Evolutionary conservation across 441 rosid species (phyloP), one percentile per base, ranked within the genome.

Genomic region (California macrophylla): DNA sequence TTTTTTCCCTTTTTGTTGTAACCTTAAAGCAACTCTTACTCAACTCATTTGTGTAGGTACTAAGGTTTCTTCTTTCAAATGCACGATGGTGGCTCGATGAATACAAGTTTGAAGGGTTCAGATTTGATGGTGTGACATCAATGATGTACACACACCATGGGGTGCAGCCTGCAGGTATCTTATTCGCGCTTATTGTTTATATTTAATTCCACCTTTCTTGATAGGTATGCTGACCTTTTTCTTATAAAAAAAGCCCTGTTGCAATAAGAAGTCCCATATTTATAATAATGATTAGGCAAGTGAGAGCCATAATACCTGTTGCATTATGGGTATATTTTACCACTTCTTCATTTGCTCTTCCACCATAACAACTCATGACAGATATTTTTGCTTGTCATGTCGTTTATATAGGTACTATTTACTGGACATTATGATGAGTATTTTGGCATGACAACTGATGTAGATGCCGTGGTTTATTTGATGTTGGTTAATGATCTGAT

Each of bases 71-170:
- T 74, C 86, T 92, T 61, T 94, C 99, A 63, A 94, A 94, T 81
- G 99, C 98, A 56, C 85, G 99, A 79, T 94, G 99, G 99, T 94
- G 99, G 99, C 84, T 94, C 47, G 98, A 94, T 52, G 98, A 94
- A 77, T 94, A 85, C 74, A 89, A 87, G 78, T 92, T 94, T 70
- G 99, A 92, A 83, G 99, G 99, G 29, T 94, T 87, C 80, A 92
- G 99, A 83, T 94, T 92, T 85, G 98, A 94, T 84, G 99, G 98
- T 54, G 99, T 94, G 74, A 94, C 98, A 74, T 92, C 99, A 64
- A 94, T 94, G 99, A 94, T 94, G 98, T 92, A 94, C 71, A 85
- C 92, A 65, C 99, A 92, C 81, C 99, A 90, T 80, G 99, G 99
- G 52, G 82, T 94, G 80, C 82, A 85, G 97, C 52, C 82, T 94